phyloP scores from a whole-genome alignment of 129 eudicot species.

The Chrysanthemum seticuspe region DNA sequence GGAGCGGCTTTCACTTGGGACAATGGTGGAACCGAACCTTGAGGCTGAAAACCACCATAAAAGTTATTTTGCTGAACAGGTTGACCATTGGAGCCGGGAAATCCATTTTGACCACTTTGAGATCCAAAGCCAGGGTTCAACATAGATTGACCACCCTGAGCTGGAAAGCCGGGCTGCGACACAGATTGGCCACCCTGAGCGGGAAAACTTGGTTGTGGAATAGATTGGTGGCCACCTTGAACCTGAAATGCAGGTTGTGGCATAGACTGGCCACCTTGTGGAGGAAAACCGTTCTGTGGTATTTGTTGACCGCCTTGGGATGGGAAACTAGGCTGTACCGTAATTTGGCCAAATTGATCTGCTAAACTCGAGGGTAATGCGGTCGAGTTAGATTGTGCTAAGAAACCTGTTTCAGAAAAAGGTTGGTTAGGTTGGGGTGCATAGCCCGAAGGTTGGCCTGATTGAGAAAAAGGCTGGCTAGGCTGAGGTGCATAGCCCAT shows the following conservation, averaged over 20 bases:
- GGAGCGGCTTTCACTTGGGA: slow-evolving; percentile 26
- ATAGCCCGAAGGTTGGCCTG: not conserved
- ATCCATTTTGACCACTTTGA: slow-evolving; percentile 31
- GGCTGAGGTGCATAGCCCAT: not conserved
- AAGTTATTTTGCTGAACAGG: slow-evolving; percentile 35
- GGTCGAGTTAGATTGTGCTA: slow-evolving; percentile 34
- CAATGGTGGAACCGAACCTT: slow-evolving; percentile 32
- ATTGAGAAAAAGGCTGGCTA: not conserved
- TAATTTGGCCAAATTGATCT: slow-evolving; percentile 14
- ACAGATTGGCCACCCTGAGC: slow-evolving; percentile 12
- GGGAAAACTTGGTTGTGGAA: slow-evolving; percentile 22
- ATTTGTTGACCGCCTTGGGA: not conserved
- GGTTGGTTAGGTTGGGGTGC: slow-evolving; percentile 8
- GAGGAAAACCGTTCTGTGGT: not conserved
- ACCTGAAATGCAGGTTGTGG: slow-evolving; percentile 22
- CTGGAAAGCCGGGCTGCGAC: not conserved
- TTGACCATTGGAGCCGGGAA: slow-evolving; percentile 29
- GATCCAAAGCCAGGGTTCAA: not conserved
- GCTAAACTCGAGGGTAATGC: slow-evolving; percentile 22
- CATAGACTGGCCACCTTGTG: slow-evolving; percentile 10
- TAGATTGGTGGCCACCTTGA: slow-evolving; percentile 31
- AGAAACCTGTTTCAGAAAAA: slow-evolving; percentile 22
- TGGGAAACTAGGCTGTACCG: not conserved
- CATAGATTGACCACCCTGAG: slow-evolving; percentile 14
- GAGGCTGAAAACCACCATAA: slow-evolving; percentile 43